Evolutionary conservation across 177 flowering plant species (phyloP), one percentile per base, ranked within the genome.

Genomic region (Tripterygium wilfordii): DNA sequence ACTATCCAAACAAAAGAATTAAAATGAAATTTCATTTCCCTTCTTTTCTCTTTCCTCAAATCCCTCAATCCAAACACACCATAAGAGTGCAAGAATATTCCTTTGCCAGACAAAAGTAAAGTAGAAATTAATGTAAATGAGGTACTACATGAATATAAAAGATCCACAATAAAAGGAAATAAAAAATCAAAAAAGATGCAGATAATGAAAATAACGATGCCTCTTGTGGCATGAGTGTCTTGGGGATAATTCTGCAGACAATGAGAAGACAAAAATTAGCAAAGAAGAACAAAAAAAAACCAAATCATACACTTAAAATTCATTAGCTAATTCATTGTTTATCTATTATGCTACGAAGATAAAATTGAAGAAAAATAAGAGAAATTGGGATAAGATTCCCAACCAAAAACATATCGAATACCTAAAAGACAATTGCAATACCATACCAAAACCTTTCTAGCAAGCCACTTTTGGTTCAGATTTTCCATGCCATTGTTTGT

Each of bases 201-300:
- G 63, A 45, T 49, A 49, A 41, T 49, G 35, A 15, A 7, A 50
- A 8, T 10, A 38, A n/a, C 56, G 38, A 54, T 69, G 69, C 78
- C 78, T 72, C 78, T 53, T 72, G 44, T 7, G 71, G 78, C 78
- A 69, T 74, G 26, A 74, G 70, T 12, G 78, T 74, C 70, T 69
- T 74, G 48, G 78, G 78, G 56, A 73, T 73, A 15, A 73, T 70
- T 51, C 75, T 69, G 52, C 59, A 66, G 49, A 49, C 46, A 59
- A 42, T 29, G 48, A 46, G 14, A 47, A 20, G 51, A 56, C 48
- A 53, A 54, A 53, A 41, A 20, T 42, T 13, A 45, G 49, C 37
- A 5, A 26, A 33, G 29, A 42, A 10, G 2, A 25, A 40, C 22
- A 36, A 28, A 21, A 23, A 53, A 28, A 28, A 28, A 28, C 10